Conservation (phyloP, 441 rosid species). For the Adansonia madagascariensis region DNA sequence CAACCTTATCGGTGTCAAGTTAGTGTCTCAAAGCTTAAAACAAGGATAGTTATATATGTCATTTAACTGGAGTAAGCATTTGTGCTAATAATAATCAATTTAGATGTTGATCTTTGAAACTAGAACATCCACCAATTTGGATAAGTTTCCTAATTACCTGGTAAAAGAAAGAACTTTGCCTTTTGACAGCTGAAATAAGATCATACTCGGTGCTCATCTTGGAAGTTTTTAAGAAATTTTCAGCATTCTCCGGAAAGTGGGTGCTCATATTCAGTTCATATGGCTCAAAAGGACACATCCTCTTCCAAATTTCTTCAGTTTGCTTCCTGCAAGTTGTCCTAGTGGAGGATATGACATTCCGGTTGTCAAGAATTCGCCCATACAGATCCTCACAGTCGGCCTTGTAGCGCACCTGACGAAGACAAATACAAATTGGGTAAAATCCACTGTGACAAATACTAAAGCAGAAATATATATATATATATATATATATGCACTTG, state of each 20-base stretch:
- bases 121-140: not conserved
- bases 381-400: slow-evolving; percentile 36
- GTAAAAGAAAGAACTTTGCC: slow-evolving; percentile 42
- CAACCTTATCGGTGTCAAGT: not conserved
- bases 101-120: too few relatives aligned
- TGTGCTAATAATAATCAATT: too few relatives aligned
- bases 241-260: not conserved
- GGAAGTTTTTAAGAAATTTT: not conserved
- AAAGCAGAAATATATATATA: not conserved
- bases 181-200: slow-evolving; percentile 41
- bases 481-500: not conserved
- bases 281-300: slow-evolving; percentile 36
- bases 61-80: too few relatives aligned
- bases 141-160: slow-evolving; percentile 31
- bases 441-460: not conserved
- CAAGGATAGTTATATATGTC: not conserved
- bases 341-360: slow-evolving; percentile 36
- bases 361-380: slow-evolving; percentile 36
- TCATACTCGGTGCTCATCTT: slow-evolving; percentile 31
- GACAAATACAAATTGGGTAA: not conserved
- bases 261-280: slow-evolving; percentile 32
- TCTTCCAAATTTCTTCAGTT: slow-evolving; percentile 37
- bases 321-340: slow-evolving; percentile 24
- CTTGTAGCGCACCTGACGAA: slow-evolving; percentile 37
- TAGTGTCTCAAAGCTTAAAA: not conserved